Percentiles rank a stretch among this genome's conserved stretches.
Conservation (phyloP, 805 yeast genomes). For the Candida koratica region DNA sequence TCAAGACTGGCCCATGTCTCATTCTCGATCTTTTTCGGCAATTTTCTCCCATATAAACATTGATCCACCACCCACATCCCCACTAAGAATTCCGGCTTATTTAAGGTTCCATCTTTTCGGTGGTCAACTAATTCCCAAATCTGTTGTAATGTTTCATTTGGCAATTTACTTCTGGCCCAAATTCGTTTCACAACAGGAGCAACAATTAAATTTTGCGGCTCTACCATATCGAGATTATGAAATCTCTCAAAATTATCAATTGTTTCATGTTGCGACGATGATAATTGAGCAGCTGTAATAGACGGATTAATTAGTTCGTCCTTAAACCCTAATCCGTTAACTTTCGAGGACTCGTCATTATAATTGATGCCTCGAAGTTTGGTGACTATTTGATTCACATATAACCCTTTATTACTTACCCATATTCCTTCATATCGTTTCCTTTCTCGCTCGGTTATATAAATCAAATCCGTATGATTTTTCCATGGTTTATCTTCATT, state of each 20-base stretch:
- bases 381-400: slow-evolving; percentile 40
- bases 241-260: slow-evolving; percentile 23
- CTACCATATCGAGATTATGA: slow-evolving; percentile 29
- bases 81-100: slow-evolving; percentile 79
- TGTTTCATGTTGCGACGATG: slow-evolving; percentile 23
- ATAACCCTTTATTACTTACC: slow-evolving; percentile 79
- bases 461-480: slow-evolving; percentile 59
- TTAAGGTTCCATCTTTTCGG: slow-evolving; percentile 67
- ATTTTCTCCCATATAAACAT: slow-evolving; percentile 86
- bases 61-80: slow-evolving; percentile 99
- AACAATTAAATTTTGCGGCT: slow-evolving; percentile 37
- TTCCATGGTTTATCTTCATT: slow-evolving; percentile 95
- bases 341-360: slow-evolving; percentile 2
- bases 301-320: slow-evolving; percentile 8
- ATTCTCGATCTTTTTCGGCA: slow-evolving; percentile 66
- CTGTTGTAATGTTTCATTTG: slow-evolving; percentile 50
- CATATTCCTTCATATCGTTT: slow-evolving; percentile 92
- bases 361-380: slow-evolving; percentile 29
- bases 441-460: slow-evolving; percentile 58
- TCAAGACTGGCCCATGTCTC: slow-evolving; percentile 80
- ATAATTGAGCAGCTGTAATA: slow-evolving; percentile 32
- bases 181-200: slow-evolving; percentile 69
- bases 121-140: slow-evolving; percentile 73
- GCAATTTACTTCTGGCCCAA: slow-evolving; percentile 76
- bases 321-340: not conserved